Conservation (phyloP, 2,329 filamentous ascomycete genomes). For the Cyphellophora attinorum region DNA sequence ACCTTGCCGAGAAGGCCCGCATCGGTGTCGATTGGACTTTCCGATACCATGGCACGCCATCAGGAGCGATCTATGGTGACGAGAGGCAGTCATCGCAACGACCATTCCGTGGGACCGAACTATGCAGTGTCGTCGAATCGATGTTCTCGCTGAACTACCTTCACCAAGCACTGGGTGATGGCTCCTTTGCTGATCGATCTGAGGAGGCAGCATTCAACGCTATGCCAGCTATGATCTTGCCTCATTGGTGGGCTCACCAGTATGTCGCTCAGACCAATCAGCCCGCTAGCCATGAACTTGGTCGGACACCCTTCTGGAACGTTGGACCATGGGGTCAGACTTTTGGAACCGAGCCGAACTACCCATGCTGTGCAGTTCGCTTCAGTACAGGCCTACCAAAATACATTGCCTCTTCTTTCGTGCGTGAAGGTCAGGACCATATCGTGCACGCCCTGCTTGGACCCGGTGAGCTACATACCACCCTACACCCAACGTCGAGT, state of each 20-base stretch:
- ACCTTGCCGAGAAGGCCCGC: slow-evolving; percentile 29
- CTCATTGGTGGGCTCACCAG: slow-evolving; percentile 48
- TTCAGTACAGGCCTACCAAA: slow-evolving; percentile 50
- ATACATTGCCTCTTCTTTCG: slow-evolving; percentile 41
- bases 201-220: slow-evolving; percentile 48
- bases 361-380: slow-evolving; percentile 49
- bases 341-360: slow-evolving; percentile 45
- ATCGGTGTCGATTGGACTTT: slow-evolving; percentile 39
- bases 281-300: slow-evolving; percentile 36
- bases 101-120: slow-evolving; percentile 36
- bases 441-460: slow-evolving; percentile 43
- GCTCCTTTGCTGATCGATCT: slow-evolving; percentile 40
- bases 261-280: slow-evolving; percentile 48
- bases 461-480: slow-evolving; percentile 33
- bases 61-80: slow-evolving; percentile 41
- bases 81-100: slow-evolving; percentile 37
- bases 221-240: slow-evolving; percentile 40
- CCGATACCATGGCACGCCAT: slow-evolving; percentile 37
- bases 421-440: slow-evolving; percentile 31
- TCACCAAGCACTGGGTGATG: slow-evolving; percentile 39
- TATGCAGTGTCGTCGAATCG: slow-evolving; percentile 43
- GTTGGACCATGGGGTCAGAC: slow-evolving; percentile 35
- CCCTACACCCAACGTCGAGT: slow-evolving; percentile 15
- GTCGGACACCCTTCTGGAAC: slow-evolving; percentile 38
- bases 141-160: slow-evolving; percentile 43